Evolutionary conservation across 305 asterid genomes (phyloP), one percentile per base, ranked within the genome.

Genomic region (Fraxinus paxiana): DNA sequence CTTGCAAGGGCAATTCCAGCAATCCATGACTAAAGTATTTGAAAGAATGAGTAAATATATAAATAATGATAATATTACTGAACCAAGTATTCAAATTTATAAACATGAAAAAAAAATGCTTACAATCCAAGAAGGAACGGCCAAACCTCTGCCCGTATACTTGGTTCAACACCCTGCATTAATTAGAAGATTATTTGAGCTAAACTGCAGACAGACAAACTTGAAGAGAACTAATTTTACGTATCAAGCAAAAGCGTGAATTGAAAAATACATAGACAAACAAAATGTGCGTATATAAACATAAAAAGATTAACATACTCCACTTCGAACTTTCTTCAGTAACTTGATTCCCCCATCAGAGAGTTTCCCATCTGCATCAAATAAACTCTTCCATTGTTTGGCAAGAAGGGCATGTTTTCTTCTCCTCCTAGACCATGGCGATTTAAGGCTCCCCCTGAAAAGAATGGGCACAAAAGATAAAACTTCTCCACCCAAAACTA

Each of bases 391-490:
- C 98, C 98, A 95, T 77, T 90, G 92, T 81, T 88, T 91, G 71
- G 92, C 96, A 65, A 86, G 83, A 78, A 95, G 92, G 70, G 90
- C 93, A 84, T 90, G 90, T 84, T 93, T 95, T 80, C 98, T 90
- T 88, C 92, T 92, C 87, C 97, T 92, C 82, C 89, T 87, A 75
- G 98, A 92, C 98, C 98, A 93, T 33, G 98, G 97, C 82, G 98
- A 93, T 87, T 90, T 93, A 87, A 89, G 94, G 88, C 87, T 89
- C 77, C 92, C 97, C 87, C 97, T 89, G 93, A 30, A 80, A 56
- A 69, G 46, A 75, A 85, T 79, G 67, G 74, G 73, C 72, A 38
- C 71, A 79, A 74, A n/a, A 73, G 9, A 81, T 54, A 80, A 85
- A 73, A 81, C 1, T n/a, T 26, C 30, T 82, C 80, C 67, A 35